phyloP scores from a whole-genome alignment of 1,139 yeast species.

The Taiozyma sp. region DNA sequence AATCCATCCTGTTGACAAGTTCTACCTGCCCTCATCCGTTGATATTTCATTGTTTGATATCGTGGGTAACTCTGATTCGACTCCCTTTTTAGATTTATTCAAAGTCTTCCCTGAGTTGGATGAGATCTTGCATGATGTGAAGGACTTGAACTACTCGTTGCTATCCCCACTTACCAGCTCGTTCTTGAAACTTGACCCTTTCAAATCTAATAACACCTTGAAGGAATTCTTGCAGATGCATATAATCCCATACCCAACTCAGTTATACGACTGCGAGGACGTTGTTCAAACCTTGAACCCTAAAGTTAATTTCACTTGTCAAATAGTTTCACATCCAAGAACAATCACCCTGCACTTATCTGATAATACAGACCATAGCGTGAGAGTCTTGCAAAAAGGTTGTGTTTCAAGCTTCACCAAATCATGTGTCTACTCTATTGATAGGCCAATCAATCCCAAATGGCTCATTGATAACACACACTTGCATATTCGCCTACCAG shows the following conservation, averaged over 20 bases:
- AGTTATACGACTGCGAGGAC: conserved; percentile 38
- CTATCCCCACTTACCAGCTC: conserved; percentile 54
- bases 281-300: conserved; percentile 39
- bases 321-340: conserved; percentile 31
- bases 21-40: conserved; percentile 54
- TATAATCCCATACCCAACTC: conserved; percentile 51
- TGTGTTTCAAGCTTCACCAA: conserved; percentile 41
- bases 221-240: conserved; percentile 61
- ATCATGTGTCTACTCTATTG: conserved; percentile 67
- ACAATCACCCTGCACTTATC: conserved; percentile 14
- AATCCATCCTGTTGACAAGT: conserved; percentile 58
- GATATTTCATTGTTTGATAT: conserved; percentile 52
- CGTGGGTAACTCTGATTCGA: conserved; percentile 42
- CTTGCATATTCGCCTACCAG: conserved; percentile 56
- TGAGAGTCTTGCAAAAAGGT: conserved; percentile 61
- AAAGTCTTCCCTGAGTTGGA: conserved; percentile 24
- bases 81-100: conserved; percentile 44
- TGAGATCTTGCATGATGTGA: conserved; percentile 16
- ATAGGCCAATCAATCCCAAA: conserved; percentile 54
- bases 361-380: conserved; percentile 59
- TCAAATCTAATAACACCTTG: conserved; percentile 35
- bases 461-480: conserved; percentile 54
- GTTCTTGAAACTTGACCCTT: conserved; percentile 25
- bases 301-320: conserved; percentile 39
- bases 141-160: conserved; percentile 43